These are phyloP conservation scores for Mycena indigotica DNA, from an alignment of 768 basidiomycete genomes.

Conservation along the genomic window DNA sequence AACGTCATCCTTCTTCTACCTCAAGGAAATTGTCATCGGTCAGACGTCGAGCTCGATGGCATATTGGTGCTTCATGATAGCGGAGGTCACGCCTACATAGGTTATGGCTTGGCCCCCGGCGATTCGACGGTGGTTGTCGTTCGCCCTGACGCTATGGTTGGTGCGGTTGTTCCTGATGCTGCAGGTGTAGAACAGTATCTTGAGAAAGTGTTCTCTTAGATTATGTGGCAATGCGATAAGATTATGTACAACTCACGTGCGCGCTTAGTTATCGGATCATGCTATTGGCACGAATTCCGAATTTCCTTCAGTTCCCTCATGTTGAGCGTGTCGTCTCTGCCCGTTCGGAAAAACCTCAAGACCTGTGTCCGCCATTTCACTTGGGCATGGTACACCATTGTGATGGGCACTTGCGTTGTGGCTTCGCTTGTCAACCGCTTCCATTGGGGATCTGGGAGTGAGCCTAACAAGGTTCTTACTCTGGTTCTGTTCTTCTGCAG, in stretches of 20 bases:
- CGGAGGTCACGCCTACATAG: conserved; percentile 6
- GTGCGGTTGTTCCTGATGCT: conserved; percentile 7
- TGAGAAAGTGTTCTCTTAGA: neutral
- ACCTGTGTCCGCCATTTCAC: conserved; percentile 52
- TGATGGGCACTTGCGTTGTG: conserved; percentile 59
- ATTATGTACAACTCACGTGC: no score
- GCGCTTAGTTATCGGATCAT: no score
- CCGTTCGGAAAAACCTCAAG: conserved; percentile 32
- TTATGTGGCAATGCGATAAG: no score
- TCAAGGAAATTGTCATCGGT: neutral
- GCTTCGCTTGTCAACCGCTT: conserved; percentile 49
- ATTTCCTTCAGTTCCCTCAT: no score
- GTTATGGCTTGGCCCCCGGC: conserved; percentile 9
- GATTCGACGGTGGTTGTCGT: conserved; percentile 14
- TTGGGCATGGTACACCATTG: conserved; percentile 55
- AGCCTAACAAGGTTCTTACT: conserved; percentile 38
- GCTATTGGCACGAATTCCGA: no score
- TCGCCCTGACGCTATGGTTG: conserved; percentile 21
- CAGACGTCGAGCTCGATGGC: neutral
- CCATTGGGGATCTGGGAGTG: conserved; percentile 46
- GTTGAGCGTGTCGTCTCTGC: conserved; percentile 11
- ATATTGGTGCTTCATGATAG: conserved; percentile 11
- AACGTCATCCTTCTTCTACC: neutral
- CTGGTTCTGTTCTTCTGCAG: conserved; percentile 51
- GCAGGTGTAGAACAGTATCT: neutral